Base-by-base conservation (phyloP, 768 basidiomycete genomes). In the Boletus tylopilopsis region DNA sequence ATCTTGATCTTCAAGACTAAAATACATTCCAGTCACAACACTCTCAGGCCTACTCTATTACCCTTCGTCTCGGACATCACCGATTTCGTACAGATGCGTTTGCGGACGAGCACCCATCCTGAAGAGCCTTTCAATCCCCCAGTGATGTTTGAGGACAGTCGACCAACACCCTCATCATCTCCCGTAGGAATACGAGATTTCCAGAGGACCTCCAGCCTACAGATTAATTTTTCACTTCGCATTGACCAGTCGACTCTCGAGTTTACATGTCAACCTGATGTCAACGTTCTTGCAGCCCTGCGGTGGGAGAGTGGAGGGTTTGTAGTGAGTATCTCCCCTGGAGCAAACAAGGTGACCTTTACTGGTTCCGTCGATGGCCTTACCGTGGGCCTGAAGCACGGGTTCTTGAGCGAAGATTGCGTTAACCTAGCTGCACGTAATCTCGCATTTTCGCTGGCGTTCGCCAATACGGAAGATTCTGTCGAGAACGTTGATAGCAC, bases 221-320 rank as follows among this genome's bases (percentile, higher is more conserved):
- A 84, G 47, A 81, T 95, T 57, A 87, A 80, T 52, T 81, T 96
- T 69, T 92, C 90, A 58, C 75, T 98, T 29, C 88, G 90, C 24
- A 95, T 98, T 56, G 93, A 97, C 62, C 80, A 85, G 61, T 97
- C 95, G 0, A 84, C 78, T 47, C 76, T 98, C 42, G 84, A 88
- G 50, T 71, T 98, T 23, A 90, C 88, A 1, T 97, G 95, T 57
- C 82, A 85, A 52, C 92, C 92, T 0, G 91, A 94, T 60, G 90
- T 93, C 44, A 92, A 94, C 55, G 94, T 96, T n/a, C 76, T 87
- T 35, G 91, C 90, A 13, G 86, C 85, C 2, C 63, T 96, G 29
- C 79, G 90, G 40, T 98, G 95, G 95, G 87, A 95, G 46, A 94
- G 90, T 57, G 95, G 95, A 35, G 94, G 93, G 0, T 94, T 97